Conservation (phyloP, 2,329 filamentous ascomycete genomes). For the Nemania sp. region DNA sequence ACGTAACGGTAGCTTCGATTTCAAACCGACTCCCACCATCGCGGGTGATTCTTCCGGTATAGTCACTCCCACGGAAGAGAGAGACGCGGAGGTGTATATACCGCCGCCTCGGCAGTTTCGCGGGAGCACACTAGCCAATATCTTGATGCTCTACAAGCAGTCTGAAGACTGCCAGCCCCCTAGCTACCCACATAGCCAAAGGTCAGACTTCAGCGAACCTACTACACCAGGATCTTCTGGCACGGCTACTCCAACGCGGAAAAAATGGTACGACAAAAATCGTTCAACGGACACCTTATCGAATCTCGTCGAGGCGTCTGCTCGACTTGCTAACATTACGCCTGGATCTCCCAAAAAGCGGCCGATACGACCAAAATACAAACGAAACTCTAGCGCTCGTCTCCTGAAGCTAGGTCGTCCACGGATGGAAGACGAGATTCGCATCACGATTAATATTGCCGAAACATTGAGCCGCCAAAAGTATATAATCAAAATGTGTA, state of each 20-base stretch:
- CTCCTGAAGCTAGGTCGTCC: conserved; percentile 44
- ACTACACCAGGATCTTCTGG: conserved; percentile 47
- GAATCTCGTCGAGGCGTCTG: conserved; percentile 53
- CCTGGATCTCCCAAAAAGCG: conserved; percentile 24
- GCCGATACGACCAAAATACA: conserved; percentile 45
- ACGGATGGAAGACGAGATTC: conserved; percentile 50
- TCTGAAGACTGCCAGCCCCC: conserved; percentile 35
- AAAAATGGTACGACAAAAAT: conserved; percentile 56
- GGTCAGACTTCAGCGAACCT: conserved; percentile 36
- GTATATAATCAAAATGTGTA: conserved; percentile 83
- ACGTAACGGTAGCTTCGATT: conserved; percentile 30
- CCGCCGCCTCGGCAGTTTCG: conserved; percentile 49
- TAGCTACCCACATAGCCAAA: conserved; percentile 35
- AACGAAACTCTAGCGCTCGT: conserved; percentile 43
- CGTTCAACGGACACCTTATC: conserved; percentile 52
- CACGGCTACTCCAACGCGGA: conserved; percentile 48
- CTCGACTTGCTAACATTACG: conserved; percentile 45
- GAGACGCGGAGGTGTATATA: conserved; percentile 48
- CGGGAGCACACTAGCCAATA: conserved; percentile 51
- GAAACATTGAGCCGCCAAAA: conserved; percentile 77
- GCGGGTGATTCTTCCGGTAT: conserved; percentile 28
- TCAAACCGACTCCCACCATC: conserved; percentile 20
- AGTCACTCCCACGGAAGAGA: conserved; percentile 42
- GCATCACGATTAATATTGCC: conserved; percentile 59
- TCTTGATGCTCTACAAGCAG: conserved; percentile 53